Percentiles rank a stretch among this genome's conserved stretches.
Conservation (phyloP, 2,329 filamentous ascomycete species). For the Trichoderma citrinoviride region DNA sequence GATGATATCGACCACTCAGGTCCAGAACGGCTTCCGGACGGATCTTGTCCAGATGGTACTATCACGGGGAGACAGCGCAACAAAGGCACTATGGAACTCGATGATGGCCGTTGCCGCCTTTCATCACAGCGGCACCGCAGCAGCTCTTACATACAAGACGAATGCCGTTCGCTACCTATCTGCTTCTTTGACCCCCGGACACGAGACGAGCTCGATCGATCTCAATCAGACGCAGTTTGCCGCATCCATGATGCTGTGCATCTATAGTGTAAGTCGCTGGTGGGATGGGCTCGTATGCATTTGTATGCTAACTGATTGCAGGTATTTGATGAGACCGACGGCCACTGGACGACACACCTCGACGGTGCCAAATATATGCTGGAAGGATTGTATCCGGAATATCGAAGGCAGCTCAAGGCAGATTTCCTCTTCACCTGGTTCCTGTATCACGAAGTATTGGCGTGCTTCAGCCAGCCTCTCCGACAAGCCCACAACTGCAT, state of each 20-base stretch:
- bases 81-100: conserved; percentile 42
- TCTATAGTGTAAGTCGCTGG: conserved; percentile 41
- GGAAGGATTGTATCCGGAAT: conserved; percentile 29
- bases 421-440: conserved; percentile 47
- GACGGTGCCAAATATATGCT: conserved; percentile 43
- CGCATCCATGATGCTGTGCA: conserved; percentile 50
- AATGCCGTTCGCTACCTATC: conserved; percentile 41
- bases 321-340: conserved; percentile 50
- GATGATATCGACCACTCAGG: conserved; percentile 48
- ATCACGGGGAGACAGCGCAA: conserved; percentile 33
- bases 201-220: conserved; percentile 27
- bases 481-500: conserved; percentile 8
- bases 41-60: conserved; percentile 48
- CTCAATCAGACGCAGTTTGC: conserved; percentile 42
- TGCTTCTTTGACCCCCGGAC: conserved; percentile 34
- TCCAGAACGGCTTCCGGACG: conserved; percentile 46
- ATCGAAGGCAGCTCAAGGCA: conserved; percentile 28
- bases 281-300: background rate
- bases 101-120: conserved; percentile 46
- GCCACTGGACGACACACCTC: conserved; percentile 46
- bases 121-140: conserved; percentile 39
- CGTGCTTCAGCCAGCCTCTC: conserved; percentile 41
- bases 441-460: conserved; percentile 47
- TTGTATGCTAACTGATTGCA: conserved; percentile 24
- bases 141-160: conserved; percentile 43